These are phyloP conservation scores for Physaria fendleri DNA, from an alignment of 345 rosid species.

Conservation along the genomic window DNA sequence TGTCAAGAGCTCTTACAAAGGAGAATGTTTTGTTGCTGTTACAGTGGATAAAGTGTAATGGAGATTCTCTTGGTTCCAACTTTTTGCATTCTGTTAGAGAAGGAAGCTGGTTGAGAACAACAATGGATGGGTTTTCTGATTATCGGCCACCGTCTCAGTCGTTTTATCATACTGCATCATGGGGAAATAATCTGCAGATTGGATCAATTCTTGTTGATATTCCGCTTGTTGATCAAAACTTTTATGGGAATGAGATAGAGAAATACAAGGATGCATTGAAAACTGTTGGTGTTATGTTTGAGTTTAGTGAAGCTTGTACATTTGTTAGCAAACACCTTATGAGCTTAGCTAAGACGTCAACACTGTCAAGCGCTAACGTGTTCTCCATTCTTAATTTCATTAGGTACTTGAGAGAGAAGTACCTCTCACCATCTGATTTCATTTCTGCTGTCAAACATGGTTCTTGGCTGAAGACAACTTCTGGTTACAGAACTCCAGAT, in stretches of 20 bases:
- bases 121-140: conserved; percentile 36
- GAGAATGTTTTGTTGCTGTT: conserved; percentile 49
- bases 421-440: conserved; percentile 38
- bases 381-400: conserved; percentile 53
- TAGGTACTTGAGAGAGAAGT: conserved; percentile 35
- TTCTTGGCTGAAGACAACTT: conserved; percentile 45
- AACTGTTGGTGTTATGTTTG: conserved; percentile 53
- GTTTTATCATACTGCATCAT: conserved; percentile 42
- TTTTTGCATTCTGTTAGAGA: conserved; percentile 43
- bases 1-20: conserved; percentile 44
- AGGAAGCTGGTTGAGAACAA: conserved; percentile 62
- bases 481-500: conserved; percentile 42
- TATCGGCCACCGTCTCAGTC: conserved; percentile 55
- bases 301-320: conserved; percentile 46
- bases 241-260: conserved; percentile 41
- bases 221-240: conserved; percentile 54
- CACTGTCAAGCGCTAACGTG: conserved; percentile 33
- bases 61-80: conserved; percentile 27
- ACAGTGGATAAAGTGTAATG: conserved; percentile 38
- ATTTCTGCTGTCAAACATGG: conserved; percentile 32
- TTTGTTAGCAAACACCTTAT: conserved; percentile 52
- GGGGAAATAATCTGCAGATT: conserved; percentile 57
- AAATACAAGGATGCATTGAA: conserved; percentile 39
- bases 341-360: conserved; percentile 38
- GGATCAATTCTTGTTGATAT: conserved; percentile 51